Conservation (phyloP, 176 grass and related monocot species). For the Musa beccarii region DNA sequence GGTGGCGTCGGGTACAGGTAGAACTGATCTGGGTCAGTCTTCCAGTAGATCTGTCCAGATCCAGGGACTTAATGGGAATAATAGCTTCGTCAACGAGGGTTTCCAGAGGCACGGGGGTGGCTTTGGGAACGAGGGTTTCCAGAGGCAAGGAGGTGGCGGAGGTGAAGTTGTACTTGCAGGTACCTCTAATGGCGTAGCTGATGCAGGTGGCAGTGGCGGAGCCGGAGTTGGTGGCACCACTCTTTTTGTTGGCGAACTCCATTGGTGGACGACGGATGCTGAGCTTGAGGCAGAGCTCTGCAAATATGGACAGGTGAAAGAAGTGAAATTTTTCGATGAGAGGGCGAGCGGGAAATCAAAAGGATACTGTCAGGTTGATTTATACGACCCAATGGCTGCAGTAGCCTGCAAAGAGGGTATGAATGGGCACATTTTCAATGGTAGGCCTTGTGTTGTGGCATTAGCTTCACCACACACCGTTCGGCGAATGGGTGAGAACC, state of each 20-base stretch:
- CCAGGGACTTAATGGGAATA: conserved; percentile 15
- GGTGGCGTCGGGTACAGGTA: conserved; percentile 7
- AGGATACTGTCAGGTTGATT: conserved; percentile 3
- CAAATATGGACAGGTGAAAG: not conserved
- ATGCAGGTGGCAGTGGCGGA: not conserved
- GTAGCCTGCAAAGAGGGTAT: conserved; percentile 28
- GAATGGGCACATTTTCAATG: conserved; percentile 38
- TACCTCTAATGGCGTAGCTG: conserved; percentile 2
- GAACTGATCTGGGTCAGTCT: not conserved
- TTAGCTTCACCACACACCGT: conserved; percentile 22
- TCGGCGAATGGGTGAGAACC: conserved; percentile 16
- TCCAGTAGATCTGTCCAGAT: conserved; percentile 33
- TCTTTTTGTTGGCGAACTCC: not conserved
- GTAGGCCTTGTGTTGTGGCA: conserved; percentile 40
- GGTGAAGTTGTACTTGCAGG: not conserved
- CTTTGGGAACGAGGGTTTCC: not conserved
- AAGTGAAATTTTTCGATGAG: not conserved
- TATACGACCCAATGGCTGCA: conserved; percentile 18
- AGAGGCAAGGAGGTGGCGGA: not conserved
- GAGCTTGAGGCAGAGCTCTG: not conserved
- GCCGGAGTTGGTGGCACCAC: conserved; percentile 14
- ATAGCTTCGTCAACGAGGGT: conserved; percentile 30
- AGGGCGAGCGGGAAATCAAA: not conserved
- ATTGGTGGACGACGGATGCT: not conserved
- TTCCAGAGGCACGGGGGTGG: conserved; percentile 47